A percentile compares a stretch with the other conserved stretches of the same genome.
Conservation (phyloP, 306 rosid species). For the Cucurbita moschata region DNA sequence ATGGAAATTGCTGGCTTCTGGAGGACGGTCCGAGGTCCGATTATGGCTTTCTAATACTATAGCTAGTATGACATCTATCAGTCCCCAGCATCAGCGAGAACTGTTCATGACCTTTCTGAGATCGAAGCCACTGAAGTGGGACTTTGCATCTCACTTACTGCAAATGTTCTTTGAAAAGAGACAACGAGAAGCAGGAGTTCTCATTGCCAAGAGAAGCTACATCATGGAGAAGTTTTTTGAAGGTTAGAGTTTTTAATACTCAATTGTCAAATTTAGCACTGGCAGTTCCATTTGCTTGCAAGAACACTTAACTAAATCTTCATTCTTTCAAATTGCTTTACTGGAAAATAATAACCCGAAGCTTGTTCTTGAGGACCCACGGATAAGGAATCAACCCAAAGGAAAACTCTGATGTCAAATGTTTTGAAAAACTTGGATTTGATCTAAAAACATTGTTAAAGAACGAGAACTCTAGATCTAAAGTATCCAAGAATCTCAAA, state of each 20-base stretch:
- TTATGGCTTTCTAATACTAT: slow-evolving; percentile 68
- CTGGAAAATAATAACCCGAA: background rate
- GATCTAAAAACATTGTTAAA: too few relatives aligned
- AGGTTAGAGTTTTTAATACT: slow-evolving; percentile 17
- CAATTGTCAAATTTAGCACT: background rate
- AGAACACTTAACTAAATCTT: background rate
- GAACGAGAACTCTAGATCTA: too few relatives aligned
- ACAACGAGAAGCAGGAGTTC: slow-evolving; percentile 37
- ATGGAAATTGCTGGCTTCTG: slow-evolving; percentile 33
- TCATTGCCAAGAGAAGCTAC: slow-evolving; percentile 37
- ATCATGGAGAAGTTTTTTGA: slow-evolving; percentile 43
- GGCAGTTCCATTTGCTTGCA: background rate
- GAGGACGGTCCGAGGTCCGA: slow-evolving; percentile 59
- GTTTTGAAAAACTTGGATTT: too few relatives aligned
- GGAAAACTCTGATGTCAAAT: too few relatives aligned
- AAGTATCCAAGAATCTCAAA: too few relatives aligned
- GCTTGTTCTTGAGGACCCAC: background rate
- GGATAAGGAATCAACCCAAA: too few relatives aligned
- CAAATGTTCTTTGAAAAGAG: slow-evolving; percentile 47
- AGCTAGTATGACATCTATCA: slow-evolving; percentile 30
- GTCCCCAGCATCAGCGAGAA: slow-evolving; percentile 28
- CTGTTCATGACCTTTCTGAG: slow-evolving; percentile 37
- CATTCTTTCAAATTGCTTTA: background rate
- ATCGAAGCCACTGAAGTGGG: slow-evolving; percentile 20
- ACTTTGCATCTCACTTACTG: slow-evolving; percentile 55